Evolutionary conservation across 179 eudicot genomes (phyloP).

Genomic region (Beta corolliflora): DNA sequence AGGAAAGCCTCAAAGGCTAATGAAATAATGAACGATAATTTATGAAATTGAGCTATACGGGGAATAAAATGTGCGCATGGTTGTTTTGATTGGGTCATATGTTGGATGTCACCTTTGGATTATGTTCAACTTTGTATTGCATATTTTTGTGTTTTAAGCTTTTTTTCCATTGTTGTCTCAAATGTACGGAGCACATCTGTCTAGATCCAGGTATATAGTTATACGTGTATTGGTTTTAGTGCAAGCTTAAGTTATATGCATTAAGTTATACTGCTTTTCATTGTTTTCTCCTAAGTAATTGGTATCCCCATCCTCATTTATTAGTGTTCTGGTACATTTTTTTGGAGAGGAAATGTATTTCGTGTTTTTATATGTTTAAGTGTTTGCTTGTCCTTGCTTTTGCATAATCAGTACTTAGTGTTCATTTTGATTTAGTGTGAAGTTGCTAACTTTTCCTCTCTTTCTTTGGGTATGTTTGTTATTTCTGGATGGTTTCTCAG

Average conservation of each 20-base stretch:
- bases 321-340: background rate
- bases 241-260: background rate
- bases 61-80: background rate
- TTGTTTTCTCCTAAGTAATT: background rate
- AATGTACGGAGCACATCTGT: background rate
- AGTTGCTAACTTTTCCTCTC: slow-evolving; percentile 27
- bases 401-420: background rate
- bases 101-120: background rate
- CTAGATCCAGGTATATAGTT: background rate
- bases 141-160: background rate
- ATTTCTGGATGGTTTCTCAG: slow-evolving; percentile 59
- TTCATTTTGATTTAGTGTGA: background rate
- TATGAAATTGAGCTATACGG: no score
- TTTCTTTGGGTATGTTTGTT: slow-evolving; percentile 32
- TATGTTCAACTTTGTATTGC: background rate
- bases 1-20: background rate
- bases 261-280: background rate
- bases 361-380: background rate
- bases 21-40: background rate
- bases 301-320: background rate
- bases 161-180: background rate
- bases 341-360: background rate
- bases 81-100: background rate
- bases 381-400: background rate
- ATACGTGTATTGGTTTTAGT: background rate